Evolutionary conservation across 441 rosid genomes (phyloP).

Genomic region (Croton setiger): DNA sequence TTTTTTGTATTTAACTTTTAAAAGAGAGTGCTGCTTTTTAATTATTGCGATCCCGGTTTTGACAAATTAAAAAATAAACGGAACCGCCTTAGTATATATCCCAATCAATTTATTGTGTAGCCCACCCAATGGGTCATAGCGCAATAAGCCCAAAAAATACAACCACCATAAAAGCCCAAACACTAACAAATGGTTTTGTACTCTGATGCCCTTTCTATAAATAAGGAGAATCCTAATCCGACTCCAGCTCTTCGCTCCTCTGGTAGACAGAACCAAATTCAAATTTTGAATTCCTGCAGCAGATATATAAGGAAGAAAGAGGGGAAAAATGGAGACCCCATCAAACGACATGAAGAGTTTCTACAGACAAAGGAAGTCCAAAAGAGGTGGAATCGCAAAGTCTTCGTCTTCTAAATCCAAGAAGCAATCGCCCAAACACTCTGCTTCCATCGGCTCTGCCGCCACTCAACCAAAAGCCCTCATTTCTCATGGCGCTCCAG

Average conservation of each 20-base stretch:
- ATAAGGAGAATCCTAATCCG: not conserved
- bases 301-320: constrained; percentile 5
- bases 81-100: too few relatives aligned
- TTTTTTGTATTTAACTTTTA: too few relatives aligned
- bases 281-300: constrained; percentile 10
- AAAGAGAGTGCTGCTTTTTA: too few relatives aligned
- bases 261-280: not conserved
- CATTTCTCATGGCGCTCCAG: constrained; percentile 41
- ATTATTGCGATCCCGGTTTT: too few relatives aligned
- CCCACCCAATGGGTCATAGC: not conserved
- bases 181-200: not conserved
- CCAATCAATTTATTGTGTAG: too few relatives aligned
- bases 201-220: not conserved
- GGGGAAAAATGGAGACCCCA: constrained; percentile 41
- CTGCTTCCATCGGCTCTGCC: constrained; percentile 35
- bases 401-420: constrained; percentile 25
- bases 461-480: constrained; percentile 38
- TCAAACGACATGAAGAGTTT: constrained; percentile 53
- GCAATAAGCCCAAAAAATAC: not conserved
- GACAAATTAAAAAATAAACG: too few relatives aligned
- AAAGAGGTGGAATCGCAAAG: constrained; percentile 19
- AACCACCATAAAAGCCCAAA: not conserved
- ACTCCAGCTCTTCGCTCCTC: not conserved
- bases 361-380: constrained; percentile 53
- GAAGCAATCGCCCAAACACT: constrained; percentile 32